Evolutionary conservation across 306 rosid species (phyloP), one percentile per base, ranked within the genome.

Genomic region (Lathyrus oleraceus): DNA sequence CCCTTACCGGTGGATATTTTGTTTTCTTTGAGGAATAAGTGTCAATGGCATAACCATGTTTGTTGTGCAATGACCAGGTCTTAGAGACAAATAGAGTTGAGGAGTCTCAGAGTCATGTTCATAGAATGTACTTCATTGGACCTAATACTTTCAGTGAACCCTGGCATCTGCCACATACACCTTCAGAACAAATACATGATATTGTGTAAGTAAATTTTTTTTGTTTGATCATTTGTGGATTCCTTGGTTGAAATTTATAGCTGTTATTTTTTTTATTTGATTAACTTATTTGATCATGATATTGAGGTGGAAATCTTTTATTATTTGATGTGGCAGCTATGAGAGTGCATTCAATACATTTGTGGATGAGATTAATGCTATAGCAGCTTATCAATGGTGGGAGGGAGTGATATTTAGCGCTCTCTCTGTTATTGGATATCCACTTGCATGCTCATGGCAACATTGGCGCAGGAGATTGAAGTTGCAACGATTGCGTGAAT

Each of bases 331-430:
- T 79, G 86, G 69, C 90, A 95, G 99, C 76, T 95, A 91, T 39
- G 99, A 91, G 82, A 82, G 82, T 73, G 96, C 96, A 44, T 95
- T 91, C 84, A 89, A 87, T 85, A 74, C 90, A 25, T 95, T 91
- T 85, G 97, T 91, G 69, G 95, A 85, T 83, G 97, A 86, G 83
- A 91, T 95, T 60, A 95, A 95, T 83, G 92, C 90, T 70, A 82
- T 95, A 75, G 87, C 97, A 32, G 84, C 96, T 25, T 95, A 95
- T 66, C 95, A 91, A 48, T 95, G 99, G 99, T 95, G 99, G 99
- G 99, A 95, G 84, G 99, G 99, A 73, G 97, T 96, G 65, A 79
- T 86, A 39, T 79, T 85, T 88, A 95, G 81, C 74, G 81, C 89
- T 71, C 92, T 91, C 60, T 81, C 87, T 70, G 79, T 90, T 75